These are phyloP conservation scores for Thalassiosira livingstoniorum DNA, from an alignment of 352 stramenopile species.

Conservation along the genomic window DNA sequence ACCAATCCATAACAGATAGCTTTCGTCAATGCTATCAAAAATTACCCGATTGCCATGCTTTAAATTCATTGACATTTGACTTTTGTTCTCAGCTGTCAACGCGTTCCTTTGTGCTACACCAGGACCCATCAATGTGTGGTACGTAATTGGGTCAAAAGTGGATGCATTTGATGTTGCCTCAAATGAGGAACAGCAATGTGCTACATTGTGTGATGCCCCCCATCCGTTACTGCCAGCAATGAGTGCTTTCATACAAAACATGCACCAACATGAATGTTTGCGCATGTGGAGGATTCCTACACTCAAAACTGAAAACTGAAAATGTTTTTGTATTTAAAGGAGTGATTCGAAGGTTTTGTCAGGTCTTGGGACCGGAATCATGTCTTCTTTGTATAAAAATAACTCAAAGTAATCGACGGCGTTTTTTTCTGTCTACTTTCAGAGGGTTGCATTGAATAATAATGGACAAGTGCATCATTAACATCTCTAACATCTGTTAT, in stretches of 20 bases:
- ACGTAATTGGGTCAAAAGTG: not conserved
- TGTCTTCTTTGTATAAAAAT: conserved; percentile 4
- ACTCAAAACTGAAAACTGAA: not conserved
- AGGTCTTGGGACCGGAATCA: conserved; percentile 2
- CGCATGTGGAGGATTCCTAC: not conserved
- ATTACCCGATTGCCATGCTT: not conserved
- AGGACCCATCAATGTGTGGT: not conserved
- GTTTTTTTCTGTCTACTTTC: not conserved
- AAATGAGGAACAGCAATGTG: not conserved
- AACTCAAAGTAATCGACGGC: not conserved
- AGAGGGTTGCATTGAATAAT: not conserved
- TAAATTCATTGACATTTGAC: not conserved
- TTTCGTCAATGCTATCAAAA: not conserved
- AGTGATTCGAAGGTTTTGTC: not conserved
- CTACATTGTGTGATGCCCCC: not conserved
- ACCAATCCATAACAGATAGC: conserved; percentile 4
- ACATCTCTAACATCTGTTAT: not conserved
- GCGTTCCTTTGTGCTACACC: not conserved
- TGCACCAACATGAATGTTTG: conserved; percentile 6
- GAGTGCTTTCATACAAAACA: not conserved
- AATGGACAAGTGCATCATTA: conserved; percentile 1
- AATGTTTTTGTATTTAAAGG: not conserved
- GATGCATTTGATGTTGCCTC: not conserved
- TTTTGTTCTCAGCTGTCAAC: not conserved
- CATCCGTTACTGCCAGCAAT: not conserved